Evolutionary conservation across 2,329 filamentous ascomycete genomes (phyloP), one percentile per base, ranked within the genome.

Genomic region (Monilinia laxa): DNA sequence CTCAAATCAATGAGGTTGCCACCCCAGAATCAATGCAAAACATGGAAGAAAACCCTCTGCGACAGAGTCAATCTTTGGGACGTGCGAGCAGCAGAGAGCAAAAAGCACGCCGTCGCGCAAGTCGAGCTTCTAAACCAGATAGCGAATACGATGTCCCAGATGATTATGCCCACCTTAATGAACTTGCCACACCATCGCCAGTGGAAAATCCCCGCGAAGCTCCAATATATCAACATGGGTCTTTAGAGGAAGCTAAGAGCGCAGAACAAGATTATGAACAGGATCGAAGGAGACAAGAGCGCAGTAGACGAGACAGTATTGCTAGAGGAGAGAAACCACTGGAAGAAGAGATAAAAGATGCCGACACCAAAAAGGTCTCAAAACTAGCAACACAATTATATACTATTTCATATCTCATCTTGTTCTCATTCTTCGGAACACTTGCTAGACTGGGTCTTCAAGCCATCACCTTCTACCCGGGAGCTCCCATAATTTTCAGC

Each of bases 361-460:
- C 68, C 40, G 68, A 54, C 10, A n/a, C n/a, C 58, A 63, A 68
- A 31, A 64, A 70, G 28, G 77, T 83, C 31, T 88, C 87, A 1
- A 80, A 77, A 66, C 74, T 81, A 38, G 81, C 81, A 11, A 89
- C 86, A 1, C 79, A 86, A 73, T 71, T 90, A 68, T 91, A 93
- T 78, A 93, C 88, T 2, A 76, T 93, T 68, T 93, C 91, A 0
- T 92, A 96, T 77, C 85, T 97, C 31, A 82, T 96, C 67, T 83
- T 97, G 75, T 97, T 97, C 78, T 88, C 93, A 23, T 84, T 97
- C 23, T 79, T 94, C 51, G 94, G 94, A 47, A 95, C 93, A 0
- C 84, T 97, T 35, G 91, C 92, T 0, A 86, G 94, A 14, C 80
- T 97, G 0, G 93, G 93, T 4, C 79, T 97, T 10, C 87, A 93